Base-by-base conservation (phyloP, 352 stramenopile species). In the Globisporangium iwayamae region DNA sequence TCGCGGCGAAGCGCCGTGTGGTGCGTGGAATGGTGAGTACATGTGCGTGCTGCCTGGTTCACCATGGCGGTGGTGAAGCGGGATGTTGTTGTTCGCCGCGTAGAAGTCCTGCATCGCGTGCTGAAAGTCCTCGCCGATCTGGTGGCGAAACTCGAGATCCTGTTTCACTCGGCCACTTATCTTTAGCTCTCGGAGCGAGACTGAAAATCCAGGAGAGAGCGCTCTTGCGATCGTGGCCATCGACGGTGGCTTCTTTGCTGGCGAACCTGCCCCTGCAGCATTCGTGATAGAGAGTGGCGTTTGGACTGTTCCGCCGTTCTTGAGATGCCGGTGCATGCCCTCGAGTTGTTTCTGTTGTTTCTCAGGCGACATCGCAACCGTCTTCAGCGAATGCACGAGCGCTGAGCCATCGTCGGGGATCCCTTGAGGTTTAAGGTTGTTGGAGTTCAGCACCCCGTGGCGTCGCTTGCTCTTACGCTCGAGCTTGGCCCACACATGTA, bases 81-180 rank as follows among this genome's bases (percentile, higher is more conserved):
- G 25, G 25, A 28, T 28, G 47, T 20, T 56, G 62, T 4, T 45
- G 56, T 28, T 46, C 1, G 74, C 71, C 0, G 69, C 68, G 69
- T 83, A 87, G 65, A 85, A 81, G 46, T 90, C 81, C 46, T 74
- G 72, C 76, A 89, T 89, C 50, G 79, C 76, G 30, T 74, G 64
- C 34, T 88, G 74, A 43, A 89, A 73, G 39, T 89, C 78, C 28
- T 86, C 75, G 18, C 72, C 68, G 55, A 86, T 84, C 53, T 78
- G 69, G 14, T 74, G 62, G 11, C 65, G 62, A 10, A 87, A 65
- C 34, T 81, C 62, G 3, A 81, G 63, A 62, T 79, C 60, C 18
- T 68, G 61, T n/a, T 66, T 62, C 16, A 65, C 58, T 38, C 71
- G 75, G 9, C n/a, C 22, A 16, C 56, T 50, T 13, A 41, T 55